These are phyloP conservation scores for Calonectria ilicicola DNA, from an alignment of 2,329 filamentous ascomycete species.

Conservation along the genomic window DNA sequence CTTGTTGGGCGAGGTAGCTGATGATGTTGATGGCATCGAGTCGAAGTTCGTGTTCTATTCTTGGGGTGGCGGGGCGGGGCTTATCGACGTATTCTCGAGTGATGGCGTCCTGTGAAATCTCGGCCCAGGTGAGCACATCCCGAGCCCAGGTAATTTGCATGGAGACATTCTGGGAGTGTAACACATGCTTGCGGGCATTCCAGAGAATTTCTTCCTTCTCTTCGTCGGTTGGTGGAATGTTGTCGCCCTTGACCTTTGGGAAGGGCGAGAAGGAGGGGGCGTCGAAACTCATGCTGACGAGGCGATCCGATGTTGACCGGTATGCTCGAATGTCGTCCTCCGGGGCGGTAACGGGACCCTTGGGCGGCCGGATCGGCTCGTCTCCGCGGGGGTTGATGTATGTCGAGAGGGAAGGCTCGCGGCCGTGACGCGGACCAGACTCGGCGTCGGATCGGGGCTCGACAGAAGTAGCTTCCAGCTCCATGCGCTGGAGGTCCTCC, in stretches of 20 bases:
- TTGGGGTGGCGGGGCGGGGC: constrained; percentile 80
- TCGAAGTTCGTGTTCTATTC: constrained; percentile 88
- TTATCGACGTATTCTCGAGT: constrained; percentile 68
- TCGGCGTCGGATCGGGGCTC: constrained; percentile 49
- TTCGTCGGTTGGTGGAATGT: constrained; percentile 93
- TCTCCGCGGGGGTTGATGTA: constrained; percentile 48
- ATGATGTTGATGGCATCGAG: constrained; percentile 93
- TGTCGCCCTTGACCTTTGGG: constrained; percentile 85
- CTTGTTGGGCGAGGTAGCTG: constrained; percentile 88
- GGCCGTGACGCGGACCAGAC: constrained; percentile 51
- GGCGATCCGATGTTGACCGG: constrained; percentile 52
- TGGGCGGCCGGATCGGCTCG: constrained; percentile 45
- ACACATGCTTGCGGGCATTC: constrained; percentile 82
- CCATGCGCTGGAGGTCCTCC: constrained; percentile 90
- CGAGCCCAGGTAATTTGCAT: constrained; percentile 98
- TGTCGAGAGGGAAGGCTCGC: constrained; percentile 59
- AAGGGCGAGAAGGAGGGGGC: constrained; percentile 91
- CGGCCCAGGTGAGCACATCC: constrained; percentile 89
- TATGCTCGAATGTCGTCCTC: constrained; percentile 53
- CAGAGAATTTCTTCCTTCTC: constrained; percentile 93
- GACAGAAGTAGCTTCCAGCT: constrained; percentile 76
- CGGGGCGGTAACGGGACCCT: constrained; percentile 47
- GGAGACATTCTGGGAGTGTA: constrained; percentile 93
- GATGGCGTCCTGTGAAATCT: constrained; percentile 83
- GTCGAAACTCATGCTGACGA: constrained; percentile 61